A percentile compares a stretch with the other conserved stretches of the same genome.
These are phyloP conservation scores for Singerocomus inundabilis DNA, from an alignment of 1,284 basidiomycete species.

Conservation along the genomic window DNA sequence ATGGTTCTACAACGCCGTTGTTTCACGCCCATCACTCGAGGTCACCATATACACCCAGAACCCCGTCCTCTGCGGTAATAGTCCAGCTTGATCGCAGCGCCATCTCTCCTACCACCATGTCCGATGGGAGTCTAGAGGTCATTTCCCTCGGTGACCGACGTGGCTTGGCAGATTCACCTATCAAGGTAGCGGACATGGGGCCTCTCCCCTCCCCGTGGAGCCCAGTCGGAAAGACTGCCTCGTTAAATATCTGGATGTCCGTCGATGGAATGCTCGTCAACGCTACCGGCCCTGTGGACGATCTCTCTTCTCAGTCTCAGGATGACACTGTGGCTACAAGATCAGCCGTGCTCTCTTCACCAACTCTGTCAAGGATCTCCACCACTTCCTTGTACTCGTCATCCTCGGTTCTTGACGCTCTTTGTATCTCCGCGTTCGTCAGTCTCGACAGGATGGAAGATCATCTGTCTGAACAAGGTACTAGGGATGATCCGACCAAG, in stretches of 20 bases:
- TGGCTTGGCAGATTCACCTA: constrained; percentile 11
- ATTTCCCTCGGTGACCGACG: constrained; percentile 24
- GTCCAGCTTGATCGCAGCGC: constrained; percentile 24
- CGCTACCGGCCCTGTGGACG: constrained; percentile 16
- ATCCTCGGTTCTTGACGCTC: constrained; percentile 16
- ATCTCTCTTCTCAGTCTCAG: neutral
- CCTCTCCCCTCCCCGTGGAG: constrained; percentile 35
- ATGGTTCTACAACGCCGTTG: neutral
- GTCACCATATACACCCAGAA: constrained; percentile 12
- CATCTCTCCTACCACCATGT: constrained; percentile 25
- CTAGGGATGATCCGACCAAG: neutral
- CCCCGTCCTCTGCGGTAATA: constrained; percentile 14
- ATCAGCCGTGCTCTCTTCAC: neutral
- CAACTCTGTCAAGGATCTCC: constrained; percentile 5
- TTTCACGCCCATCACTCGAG: constrained; percentile 9
- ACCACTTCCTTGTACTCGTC: constrained; percentile 16
- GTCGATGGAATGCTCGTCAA: constrained; percentile 19
- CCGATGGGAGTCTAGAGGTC: constrained; percentile 26
- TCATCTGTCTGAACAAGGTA: neutral
- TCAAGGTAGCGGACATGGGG: neutral
- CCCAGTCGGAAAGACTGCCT: constrained; percentile 15
- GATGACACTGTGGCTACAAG: neutral
- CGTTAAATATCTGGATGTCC: constrained; percentile 29
- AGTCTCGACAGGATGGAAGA: constrained; percentile 9
- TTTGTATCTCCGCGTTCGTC: constrained; percentile 23